Evolutionary conservation across 2,329 filamentous ascomycete genomes (phyloP), one percentile per base, ranked within the genome.

Genomic region (Claviceps capensis): DNA sequence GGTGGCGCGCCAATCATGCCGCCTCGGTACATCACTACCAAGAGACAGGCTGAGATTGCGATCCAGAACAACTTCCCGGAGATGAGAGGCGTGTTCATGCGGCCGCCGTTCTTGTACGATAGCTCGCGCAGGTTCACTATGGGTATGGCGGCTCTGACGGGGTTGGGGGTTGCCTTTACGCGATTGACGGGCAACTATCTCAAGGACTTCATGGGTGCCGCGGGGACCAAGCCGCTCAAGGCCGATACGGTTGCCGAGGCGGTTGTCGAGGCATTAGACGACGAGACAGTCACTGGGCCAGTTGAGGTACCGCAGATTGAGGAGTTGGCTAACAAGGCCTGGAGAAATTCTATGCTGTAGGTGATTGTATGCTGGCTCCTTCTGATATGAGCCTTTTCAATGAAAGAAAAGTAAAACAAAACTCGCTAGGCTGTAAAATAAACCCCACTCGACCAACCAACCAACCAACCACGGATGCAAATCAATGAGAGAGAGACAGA

Each of bases 101-200:
- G 93, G 34, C 82, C 91, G 11, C 86, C 86, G 0, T 93, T 98
- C 68, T 74, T 98, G 73, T 98, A 91, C 68, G 93, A 97, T 65
- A 77, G 75, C 51, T 88, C 84, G 53, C 78, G 93, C 55, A 79
- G 81, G 16, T 77, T 96, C 59, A 97, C 93, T 1, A 68, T 97
- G 60, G 87, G 88, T 1, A 78, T 97, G 64, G 93, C 93, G 2
- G 84, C 84, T 5, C 75, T 86, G 59, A 86, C 86, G 0, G 83
- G 84, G 14, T 73, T 85, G 1, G 88, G 86, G 1, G 82, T 84
- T 16, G 73, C 86, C 47, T 80, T 94, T 62, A 96, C 97, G 67
- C 77, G 72, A 14, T 61, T 89, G 47, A 83, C 89, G 2, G 86
- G 88, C 6, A 87, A 88, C 5, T 76, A 84, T 48, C 73, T 98